Percentiles rank a stretch among this genome's conserved stretches.
These are phyloP conservation scores for Zygoascus sp. DNA, from an alignment of 1,139 yeast genomes.

Conservation along the genomic window DNA sequence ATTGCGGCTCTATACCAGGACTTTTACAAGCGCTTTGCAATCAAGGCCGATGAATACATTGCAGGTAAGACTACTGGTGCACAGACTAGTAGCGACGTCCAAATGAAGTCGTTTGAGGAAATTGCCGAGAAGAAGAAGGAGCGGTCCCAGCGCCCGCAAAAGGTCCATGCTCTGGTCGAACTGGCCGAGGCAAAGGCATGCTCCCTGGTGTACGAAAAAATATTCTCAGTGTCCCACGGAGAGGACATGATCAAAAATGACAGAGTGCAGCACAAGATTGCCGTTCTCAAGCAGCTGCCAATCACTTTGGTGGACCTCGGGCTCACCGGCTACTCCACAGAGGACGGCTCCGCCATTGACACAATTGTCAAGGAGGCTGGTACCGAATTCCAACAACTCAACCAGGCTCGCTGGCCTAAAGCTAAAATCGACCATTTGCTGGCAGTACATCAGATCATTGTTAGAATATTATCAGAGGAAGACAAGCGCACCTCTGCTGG, in stretches of 20 bases:
- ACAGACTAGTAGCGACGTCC: constrained; percentile 23
- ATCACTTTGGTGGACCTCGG: constrained; percentile 29
- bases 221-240: constrained; percentile 30
- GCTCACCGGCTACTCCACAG: constrained; percentile 7
- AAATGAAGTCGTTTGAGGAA: constrained; percentile 34
- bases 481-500: constrained; percentile 13
- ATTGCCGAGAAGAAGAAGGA: constrained; percentile 31
- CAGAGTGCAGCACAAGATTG: constrained; percentile 28
- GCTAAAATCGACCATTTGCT: constrained; percentile 39
- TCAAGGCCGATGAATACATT: constrained; percentile 28
- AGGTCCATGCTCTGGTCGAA: constrained; percentile 34
- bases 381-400: constrained; percentile 25
- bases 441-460: constrained; percentile 40
- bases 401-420: constrained; percentile 37
- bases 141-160: constrained; percentile 24
- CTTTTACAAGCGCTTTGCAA: constrained; percentile 43
- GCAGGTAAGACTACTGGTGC: constrained; percentile 14
- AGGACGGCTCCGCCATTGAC: constrained; percentile 5
- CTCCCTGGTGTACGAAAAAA: constrained; percentile 39
- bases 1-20: constrained; percentile 50
- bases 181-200: constrained; percentile 42
- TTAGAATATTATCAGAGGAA: constrained; percentile 29
- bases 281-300: constrained; percentile 27
- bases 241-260: constrained; percentile 29
- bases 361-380: constrained; percentile 26